Evolutionary conservation across 2,329 filamentous ascomycete genomes (phyloP).

Genomic region (Scopulariopsis brevicaulis): DNA sequence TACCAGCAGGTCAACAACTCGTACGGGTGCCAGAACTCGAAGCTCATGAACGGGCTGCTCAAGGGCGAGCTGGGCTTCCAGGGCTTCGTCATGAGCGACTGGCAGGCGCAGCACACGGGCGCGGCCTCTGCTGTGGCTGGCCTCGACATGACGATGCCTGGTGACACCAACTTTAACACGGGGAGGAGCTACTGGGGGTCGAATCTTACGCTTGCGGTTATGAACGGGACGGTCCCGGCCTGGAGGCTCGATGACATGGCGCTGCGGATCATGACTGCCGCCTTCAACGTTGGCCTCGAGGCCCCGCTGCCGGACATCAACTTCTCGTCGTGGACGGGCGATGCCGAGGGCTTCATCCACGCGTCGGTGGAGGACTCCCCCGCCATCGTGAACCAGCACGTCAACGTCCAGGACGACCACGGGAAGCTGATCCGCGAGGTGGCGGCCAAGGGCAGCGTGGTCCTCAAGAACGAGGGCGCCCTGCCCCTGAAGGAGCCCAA

Average conservation of each 20-base stretch:
- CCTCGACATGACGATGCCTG: slow-evolving; percentile 82
- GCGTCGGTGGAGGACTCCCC: slow-evolving; percentile 47
- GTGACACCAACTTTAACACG: slow-evolving; percentile 66
- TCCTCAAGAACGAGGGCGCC: slow-evolving; percentile 71
- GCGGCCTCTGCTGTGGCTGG: slow-evolving; percentile 57
- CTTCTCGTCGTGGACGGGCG: slow-evolving; percentile 78
- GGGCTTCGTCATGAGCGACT: slow-evolving; percentile 73
- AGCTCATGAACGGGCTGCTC: slow-evolving; percentile 61
- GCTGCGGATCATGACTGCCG: slow-evolving; percentile 65
- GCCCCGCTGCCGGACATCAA: slow-evolving; percentile 49
- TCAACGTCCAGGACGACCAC: slow-evolving; percentile 75
- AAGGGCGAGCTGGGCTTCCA: slow-evolving; percentile 76
- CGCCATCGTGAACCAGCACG: slow-evolving; percentile 64
- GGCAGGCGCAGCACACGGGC: slow-evolving; percentile 64
- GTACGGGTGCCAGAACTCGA: slow-evolving; percentile 70
- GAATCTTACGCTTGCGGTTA: slow-evolving; percentile 76
- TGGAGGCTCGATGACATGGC: slow-evolving; percentile 90
- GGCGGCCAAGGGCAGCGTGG: slow-evolving; percentile 69
- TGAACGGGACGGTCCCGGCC: slow-evolving; percentile 81
- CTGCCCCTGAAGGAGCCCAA: slow-evolving; percentile 72
- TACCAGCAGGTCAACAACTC: slow-evolving; percentile 76
- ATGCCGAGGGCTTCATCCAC: slow-evolving; percentile 64
- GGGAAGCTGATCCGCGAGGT: slow-evolving; percentile 61
- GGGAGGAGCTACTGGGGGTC: slow-evolving; percentile 69
- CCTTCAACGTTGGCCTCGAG: slow-evolving; percentile 53